Percentiles rank a stretch among this genome's conserved stretches.
Conservation (phyloP, 768 basidiomycete species). For the Tephrocybe sp. region DNA sequence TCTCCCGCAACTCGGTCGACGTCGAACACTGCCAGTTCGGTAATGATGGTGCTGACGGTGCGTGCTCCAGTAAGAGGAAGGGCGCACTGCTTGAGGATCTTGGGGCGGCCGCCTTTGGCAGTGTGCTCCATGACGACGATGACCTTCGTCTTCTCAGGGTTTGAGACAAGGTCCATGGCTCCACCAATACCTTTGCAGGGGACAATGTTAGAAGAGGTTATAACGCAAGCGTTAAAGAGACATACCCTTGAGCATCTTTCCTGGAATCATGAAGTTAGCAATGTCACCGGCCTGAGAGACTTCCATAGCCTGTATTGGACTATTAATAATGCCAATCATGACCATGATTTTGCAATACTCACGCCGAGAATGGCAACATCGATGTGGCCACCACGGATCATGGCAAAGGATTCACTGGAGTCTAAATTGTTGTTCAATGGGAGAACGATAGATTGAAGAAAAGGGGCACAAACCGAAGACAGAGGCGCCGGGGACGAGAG, state of each 20-base stretch:
- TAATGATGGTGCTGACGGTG: slow-evolving; percentile 88
- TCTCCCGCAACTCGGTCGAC: slow-evolving; percentile 75
- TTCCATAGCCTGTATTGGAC: slow-evolving; percentile 74
- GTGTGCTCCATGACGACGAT: slow-evolving; percentile 90
- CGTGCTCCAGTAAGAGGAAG: slow-evolving; percentile 89
- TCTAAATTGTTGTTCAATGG: slow-evolving; percentile 37
- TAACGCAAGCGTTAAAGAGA: not conserved
- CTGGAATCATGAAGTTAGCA: slow-evolving; percentile 98
- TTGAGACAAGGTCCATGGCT: slow-evolving; percentile 95
- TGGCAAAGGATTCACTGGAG: slow-evolving; percentile 91
- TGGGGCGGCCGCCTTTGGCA: slow-evolving; percentile 86
- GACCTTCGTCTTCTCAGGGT: slow-evolving; percentile 92
- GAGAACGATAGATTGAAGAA: not conserved
- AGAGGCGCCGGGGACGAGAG: slow-evolving; percentile 87
- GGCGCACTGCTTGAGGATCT: slow-evolving; percentile 77
- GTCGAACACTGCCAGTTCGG: slow-evolving; percentile 88
- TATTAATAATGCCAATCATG: slow-evolving; percentile 65
- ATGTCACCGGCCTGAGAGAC: slow-evolving; percentile 92
- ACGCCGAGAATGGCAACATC: slow-evolving; percentile 92
- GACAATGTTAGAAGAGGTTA: not conserved
- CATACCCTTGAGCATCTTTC: slow-evolving; percentile 82
- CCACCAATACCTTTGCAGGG: slow-evolving; percentile 78
- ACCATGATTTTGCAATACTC: slow-evolving; percentile 26
- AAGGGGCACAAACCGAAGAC: slow-evolving; percentile 67
- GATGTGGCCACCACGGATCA: slow-evolving; percentile 97